Percentiles rank a stretch among this genome's conserved stretches.
These are phyloP conservation scores for Viridothelium virens DNA, from an alignment of 495 filamentous ascomycete genomes.

Conservation along the genomic window DNA sequence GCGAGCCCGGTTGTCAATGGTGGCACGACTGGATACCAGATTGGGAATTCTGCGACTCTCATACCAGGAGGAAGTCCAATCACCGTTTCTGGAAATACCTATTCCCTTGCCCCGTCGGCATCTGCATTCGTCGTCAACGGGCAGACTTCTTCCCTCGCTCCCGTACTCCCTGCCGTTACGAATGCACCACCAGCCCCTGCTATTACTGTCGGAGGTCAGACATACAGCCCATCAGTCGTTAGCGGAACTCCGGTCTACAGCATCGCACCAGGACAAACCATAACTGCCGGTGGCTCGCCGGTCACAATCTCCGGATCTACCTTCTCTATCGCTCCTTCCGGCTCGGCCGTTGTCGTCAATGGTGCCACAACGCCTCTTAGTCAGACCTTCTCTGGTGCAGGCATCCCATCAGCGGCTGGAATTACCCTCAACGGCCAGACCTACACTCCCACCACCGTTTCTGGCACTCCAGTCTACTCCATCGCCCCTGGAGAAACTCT, in stretches of 20 bases:
- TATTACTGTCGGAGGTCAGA: slow-evolving; percentile 1
- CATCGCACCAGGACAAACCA: slow-evolving; percentile 11
- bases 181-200: not conserved
- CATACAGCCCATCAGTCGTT: not conserved
- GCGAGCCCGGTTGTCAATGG: not conserved
- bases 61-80: slow-evolving; percentile 23
- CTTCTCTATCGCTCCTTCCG: slow-evolving; percentile 6
- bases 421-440: slow-evolving; percentile 3
- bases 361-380: slow-evolving; percentile 5
- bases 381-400: slow-evolving; percentile 6
- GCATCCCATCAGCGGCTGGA: not conserved
- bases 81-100: slow-evolving; percentile 9
- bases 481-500: slow-evolving; percentile 26
- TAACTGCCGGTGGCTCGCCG: slow-evolving; percentile 10
- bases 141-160: slow-evolving; percentile 19
- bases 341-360: slow-evolving; percentile 7
- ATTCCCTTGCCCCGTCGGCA: not conserved
- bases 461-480: slow-evolving; percentile 18
- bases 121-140: slow-evolving; percentile 15
- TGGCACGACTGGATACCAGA: slow-evolving; percentile 5
- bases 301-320: slow-evolving; percentile 6
- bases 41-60: slow-evolving; percentile 4
- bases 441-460: slow-evolving; percentile 4
- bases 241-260: slow-evolving; percentile 7
- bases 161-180: not conserved